Percentiles rank a stretch among this genome's conserved stretches.
Conservation (phyloP, 1,284 basidiomycete species). For the Acaromyces ingoldii region DNA sequence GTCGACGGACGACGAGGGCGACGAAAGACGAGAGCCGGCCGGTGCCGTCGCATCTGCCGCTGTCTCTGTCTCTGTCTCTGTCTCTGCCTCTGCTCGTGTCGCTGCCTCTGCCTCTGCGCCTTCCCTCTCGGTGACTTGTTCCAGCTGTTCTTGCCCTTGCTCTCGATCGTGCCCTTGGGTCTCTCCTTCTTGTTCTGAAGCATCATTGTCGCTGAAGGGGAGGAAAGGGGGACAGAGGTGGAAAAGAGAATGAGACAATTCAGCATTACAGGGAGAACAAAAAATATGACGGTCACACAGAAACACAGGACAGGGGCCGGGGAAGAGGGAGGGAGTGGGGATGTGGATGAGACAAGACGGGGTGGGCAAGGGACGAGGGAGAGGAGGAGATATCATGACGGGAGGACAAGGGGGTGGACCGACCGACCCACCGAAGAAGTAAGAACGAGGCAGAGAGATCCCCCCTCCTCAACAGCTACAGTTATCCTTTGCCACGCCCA, state of each 20-base stretch:
- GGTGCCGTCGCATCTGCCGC: background rate
- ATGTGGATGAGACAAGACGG: background rate
- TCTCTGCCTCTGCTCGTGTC: background rate
- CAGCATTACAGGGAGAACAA: too few species aligned
- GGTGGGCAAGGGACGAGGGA: background rate
- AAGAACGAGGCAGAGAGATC: too few species aligned
- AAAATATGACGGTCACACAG: background rate
- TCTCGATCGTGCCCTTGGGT: too few species aligned
- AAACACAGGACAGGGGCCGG: background rate
- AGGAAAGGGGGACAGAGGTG: background rate
- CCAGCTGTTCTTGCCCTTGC: background rate
- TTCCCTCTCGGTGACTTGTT: background rate
- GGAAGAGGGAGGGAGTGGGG: background rate
- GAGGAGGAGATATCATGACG: background rate
- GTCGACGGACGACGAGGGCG: too few species aligned
- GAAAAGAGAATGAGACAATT: background rate
- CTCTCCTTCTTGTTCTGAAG: background rate
- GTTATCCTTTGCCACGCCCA: conserved; percentile 26
- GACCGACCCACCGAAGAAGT: background rate
- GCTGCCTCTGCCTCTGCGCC: background rate
- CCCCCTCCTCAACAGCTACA: conserved; percentile 28
- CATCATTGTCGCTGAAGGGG: background rate
- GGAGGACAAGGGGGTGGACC: background rate
- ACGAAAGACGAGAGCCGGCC: too few species aligned
- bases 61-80: background rate